phyloP scores from a whole-genome alignment of 306 rosid genomes.

The Psophocarpus tetragonolobus region DNA sequence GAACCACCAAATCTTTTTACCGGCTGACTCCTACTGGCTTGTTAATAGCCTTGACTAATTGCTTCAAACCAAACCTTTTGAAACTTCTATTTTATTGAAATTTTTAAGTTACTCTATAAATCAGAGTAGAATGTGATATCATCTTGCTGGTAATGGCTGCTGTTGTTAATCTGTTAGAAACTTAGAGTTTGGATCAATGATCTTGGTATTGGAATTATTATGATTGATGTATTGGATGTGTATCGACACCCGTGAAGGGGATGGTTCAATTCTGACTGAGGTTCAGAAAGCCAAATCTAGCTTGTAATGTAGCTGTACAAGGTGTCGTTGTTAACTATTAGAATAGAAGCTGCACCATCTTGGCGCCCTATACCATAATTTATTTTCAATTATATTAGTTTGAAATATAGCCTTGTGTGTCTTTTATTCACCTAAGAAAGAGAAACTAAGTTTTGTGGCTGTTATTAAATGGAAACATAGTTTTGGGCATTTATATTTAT shows the following conservation, averaged over 20 bases:
- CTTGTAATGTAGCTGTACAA: background rate
- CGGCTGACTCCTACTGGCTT: background rate
- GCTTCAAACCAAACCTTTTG: background rate
- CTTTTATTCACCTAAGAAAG: background rate
- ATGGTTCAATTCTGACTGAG: background rate
- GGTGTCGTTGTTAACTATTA: background rate
- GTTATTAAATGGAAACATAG: background rate
- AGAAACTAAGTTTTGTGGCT: background rate
- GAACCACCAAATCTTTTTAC: background rate
- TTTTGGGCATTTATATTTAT: conserved; percentile 16
- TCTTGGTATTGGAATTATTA: background rate
- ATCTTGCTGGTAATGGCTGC: background rate
- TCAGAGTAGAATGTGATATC: background rate
- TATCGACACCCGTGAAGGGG: background rate
- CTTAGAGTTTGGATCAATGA: conserved; percentile 8
- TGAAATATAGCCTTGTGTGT: background rate
- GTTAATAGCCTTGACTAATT: background rate
- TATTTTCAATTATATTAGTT: background rate
- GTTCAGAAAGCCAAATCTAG: background rate
- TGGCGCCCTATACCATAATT: background rate
- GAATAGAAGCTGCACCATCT: background rate
- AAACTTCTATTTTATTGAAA: background rate
- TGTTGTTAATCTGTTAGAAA: conserved; percentile 10
- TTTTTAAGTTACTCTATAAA: background rate
- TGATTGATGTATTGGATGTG: background rate